phyloP scores from a whole-genome alignment of 192 early-diverging fungal genomes.

The Umbelopsis isabellina region DNA sequence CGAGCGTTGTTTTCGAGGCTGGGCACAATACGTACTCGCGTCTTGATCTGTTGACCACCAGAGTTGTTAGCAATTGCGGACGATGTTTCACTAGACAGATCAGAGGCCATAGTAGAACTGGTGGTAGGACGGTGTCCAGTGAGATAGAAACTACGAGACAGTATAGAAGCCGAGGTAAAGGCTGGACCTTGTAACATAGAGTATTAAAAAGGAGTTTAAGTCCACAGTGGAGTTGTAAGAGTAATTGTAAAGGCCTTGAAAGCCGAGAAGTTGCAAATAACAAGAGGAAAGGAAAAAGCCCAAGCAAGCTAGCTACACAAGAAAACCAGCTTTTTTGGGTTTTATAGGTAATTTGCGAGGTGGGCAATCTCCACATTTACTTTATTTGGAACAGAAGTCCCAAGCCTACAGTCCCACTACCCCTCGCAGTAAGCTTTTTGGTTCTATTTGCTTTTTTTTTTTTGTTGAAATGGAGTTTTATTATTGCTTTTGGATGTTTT shows the following conservation, averaged over 20 bases:
- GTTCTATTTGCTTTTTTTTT: neutral
- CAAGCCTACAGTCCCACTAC: neutral
- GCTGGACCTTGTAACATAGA: conserved; percentile 16
- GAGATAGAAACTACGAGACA: conserved; percentile 2
- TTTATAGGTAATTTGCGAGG: too few relatives aligned
- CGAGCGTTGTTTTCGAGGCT: conserved; percentile 15
- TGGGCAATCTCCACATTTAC: conserved; percentile 9
- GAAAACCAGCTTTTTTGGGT: neutral
- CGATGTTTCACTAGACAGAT: neutral
- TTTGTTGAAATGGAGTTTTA: neutral
- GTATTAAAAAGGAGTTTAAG: neutral
- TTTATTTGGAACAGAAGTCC: neutral
- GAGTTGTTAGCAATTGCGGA: neutral
- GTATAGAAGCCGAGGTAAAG: conserved; percentile 14
- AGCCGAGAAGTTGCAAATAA: neutral
- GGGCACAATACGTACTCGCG: conserved; percentile 23
- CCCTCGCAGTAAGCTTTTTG: neutral
- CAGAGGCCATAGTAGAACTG: neutral
- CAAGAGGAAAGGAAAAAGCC: neutral
- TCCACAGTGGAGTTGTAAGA: neutral
- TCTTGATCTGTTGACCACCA: conserved; percentile 2
- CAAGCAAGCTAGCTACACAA: neutral
- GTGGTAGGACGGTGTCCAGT: neutral
- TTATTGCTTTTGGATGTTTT: neutral
- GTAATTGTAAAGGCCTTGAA: neutral